A percentile compares a stretch with the other conserved stretches of the same genome.
Evolutionary conservation across 495 filamentous ascomycete species (phyloP).

Genomic region (Letharia columbiana): DNA sequence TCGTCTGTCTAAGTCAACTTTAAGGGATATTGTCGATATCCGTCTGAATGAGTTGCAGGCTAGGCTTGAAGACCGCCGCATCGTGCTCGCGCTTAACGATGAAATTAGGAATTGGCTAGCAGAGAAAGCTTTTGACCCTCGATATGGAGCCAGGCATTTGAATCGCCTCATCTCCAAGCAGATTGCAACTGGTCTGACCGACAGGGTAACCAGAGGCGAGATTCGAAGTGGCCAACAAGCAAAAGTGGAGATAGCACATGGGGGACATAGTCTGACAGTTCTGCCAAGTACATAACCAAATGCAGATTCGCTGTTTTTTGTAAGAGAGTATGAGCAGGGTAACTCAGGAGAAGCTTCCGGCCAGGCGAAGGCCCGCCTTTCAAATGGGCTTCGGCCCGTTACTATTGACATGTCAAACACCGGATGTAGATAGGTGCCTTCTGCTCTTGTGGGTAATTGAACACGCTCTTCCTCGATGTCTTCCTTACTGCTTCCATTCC

Average conservation of each 20-base stretch:
- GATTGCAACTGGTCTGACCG: conserved; percentile 80
- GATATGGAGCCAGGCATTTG: conserved; percentile 85
- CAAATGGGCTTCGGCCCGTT: background rate
- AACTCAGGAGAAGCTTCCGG: background rate
- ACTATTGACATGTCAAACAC: background rate
- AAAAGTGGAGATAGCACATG: conserved; percentile 53
- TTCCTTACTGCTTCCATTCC: background rate
- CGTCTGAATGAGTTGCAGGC: conserved; percentile 74
- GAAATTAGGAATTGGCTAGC: conserved; percentile 78
- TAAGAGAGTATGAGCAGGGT: background rate
- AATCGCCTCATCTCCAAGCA: conserved; percentile 85
- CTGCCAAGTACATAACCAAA: conserved; percentile 7
- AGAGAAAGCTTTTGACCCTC: conserved; percentile 79
- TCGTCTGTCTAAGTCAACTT: conserved; percentile 64
- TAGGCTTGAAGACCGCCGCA: conserved; percentile 78
- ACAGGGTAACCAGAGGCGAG: conserved; percentile 82
- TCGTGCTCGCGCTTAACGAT: conserved; percentile 60
- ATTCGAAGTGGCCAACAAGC: conserved; percentile 66
- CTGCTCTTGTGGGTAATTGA: background rate
- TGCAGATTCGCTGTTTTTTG: background rate
- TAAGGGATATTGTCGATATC: conserved; percentile 91
- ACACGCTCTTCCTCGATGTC: background rate
- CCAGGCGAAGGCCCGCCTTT: background rate
- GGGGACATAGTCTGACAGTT: conserved; percentile 43
- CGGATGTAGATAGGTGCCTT: background rate